Base-by-base conservation (phyloP, 2,329 filamentous ascomycete species). In the Microsporum audouinii region DNA sequence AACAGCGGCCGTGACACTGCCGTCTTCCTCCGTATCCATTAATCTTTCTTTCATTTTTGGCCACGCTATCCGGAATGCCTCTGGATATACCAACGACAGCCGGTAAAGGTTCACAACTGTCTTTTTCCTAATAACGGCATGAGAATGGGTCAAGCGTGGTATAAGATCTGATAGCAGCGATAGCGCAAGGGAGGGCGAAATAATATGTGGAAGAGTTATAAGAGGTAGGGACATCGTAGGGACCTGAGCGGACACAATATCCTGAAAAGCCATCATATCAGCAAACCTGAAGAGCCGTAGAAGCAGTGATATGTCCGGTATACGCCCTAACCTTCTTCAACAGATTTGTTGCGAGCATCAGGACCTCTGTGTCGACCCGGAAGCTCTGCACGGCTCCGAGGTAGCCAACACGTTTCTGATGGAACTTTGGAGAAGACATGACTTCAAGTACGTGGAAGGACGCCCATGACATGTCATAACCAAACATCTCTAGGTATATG, bases 381-480 rank as follows among this genome's bases (percentile, higher is more conserved):
- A 96, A 99, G 78, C 88, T 97, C 79, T 99, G 94, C 34, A 96
- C 91, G 6, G 94, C 94, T 12, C 88, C 92, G 23, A 99, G 80
- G 73, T 99, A 99, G 62, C 92, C 94, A 51, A 96, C 90, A 66
- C 92, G 84, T 77, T 99, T 99, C 75, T 96, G 92, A 67, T 91
- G 83, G 73, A 95, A 95, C 73, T 96, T 97, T 56, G 88, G 81
- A 43, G 90, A 95, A 41, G 91, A 95, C 94, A 99, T 99, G 76
- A 99, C 94, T 77, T 99, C 94, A 56, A 99, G 86, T 59, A 97
- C 92, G 73, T 99, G 89, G 77, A 99, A 99, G 10, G 91, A 91
- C 2, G 94, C 94, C 94, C 94, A 99, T 2, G 92, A 96, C 94
- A 99, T 99, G 76, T 97, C 94, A 73, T 97, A 89, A 12, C 94